phyloP scores from a whole-genome alignment of 208 protist genomes.

The Wallacemonas sp. region DNA sequence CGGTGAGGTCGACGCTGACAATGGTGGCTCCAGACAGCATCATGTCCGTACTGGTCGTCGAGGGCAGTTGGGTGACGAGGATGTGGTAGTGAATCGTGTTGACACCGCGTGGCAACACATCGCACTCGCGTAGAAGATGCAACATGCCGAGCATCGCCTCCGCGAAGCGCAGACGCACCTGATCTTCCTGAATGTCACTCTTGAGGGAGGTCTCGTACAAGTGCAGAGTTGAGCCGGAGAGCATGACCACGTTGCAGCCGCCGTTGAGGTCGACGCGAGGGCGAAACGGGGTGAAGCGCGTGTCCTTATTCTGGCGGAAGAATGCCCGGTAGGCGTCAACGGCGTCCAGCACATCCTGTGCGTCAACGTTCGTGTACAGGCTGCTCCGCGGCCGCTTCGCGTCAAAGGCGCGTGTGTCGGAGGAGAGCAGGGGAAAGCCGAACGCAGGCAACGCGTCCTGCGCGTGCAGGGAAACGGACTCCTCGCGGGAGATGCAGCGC shows the following conservation, averaged over 20 bases:
- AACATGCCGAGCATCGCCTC: conserved; percentile 80
- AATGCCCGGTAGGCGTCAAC: conserved; percentile 56
- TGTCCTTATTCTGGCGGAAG: conserved; percentile 44
- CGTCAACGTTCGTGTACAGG: conserved; percentile 60
- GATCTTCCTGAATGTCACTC: conserved; percentile 57
- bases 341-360: conserved; percentile 44
- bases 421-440: conserved; percentile 83
- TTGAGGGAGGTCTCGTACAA: conserved; percentile 85
- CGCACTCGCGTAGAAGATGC: conserved; percentile 48
- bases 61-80: conserved; percentile 57
- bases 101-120: conserved; percentile 45
- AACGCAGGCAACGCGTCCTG: conserved; percentile 25
- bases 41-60: conserved; percentile 7
- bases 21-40: conserved; percentile 48
- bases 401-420: conserved; percentile 59
- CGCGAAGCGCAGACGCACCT: conserved; percentile 75
- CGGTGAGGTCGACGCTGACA: conserved; percentile 61
- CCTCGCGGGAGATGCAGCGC: conserved; percentile 70
- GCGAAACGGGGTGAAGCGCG: conserved; percentile 59
- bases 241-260: conserved; percentile 69
- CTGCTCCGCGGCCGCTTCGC: conserved; percentile 15
- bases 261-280: conserved; percentile 61
- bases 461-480: conserved; percentile 34
- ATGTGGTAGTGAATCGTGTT: conserved; percentile 86
- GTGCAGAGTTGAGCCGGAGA: conserved; percentile 72